Evolutionary conservation across 495 filamentous ascomycete genomes (phyloP).

Genomic region (Neurospora pannonica): DNA sequence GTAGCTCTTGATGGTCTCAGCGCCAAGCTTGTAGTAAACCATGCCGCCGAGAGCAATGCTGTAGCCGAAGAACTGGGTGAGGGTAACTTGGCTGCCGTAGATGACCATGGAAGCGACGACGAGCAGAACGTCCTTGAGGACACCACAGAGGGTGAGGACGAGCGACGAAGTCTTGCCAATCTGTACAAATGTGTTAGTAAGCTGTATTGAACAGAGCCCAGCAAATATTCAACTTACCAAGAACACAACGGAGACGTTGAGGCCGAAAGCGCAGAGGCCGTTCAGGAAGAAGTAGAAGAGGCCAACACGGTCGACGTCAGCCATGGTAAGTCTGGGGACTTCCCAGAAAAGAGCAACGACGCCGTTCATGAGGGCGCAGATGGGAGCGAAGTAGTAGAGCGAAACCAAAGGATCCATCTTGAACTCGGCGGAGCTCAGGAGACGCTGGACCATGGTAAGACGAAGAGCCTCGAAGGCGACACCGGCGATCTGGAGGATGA

Average conservation of each 20-base stretch:
- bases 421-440: conserved; percentile 82
- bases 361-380: conserved; percentile 86
- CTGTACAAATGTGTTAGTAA: conserved; percentile 37
- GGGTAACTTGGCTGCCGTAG: conserved; percentile 73
- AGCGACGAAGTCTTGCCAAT: conserved; percentile 96
- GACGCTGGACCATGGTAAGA: conserved; percentile 81
- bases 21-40: conserved; percentile 94
- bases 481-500: conserved; percentile 77
- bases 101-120: conserved; percentile 83
- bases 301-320: conserved; percentile 67
- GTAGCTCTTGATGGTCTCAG: conserved; percentile 73
- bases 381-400: conserved; percentile 91
- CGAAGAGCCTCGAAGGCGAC: conserved; percentile 85
- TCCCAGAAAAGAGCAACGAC: conserved; percentile 71
- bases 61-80: conserved; percentile 91
- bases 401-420: conserved; percentile 98
- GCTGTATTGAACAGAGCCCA: background rate
- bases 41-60: conserved; percentile 81
- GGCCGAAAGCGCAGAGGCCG: conserved; percentile 71
- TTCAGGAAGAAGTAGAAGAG: conserved; percentile 67
- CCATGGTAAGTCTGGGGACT: conserved; percentile 57
- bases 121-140: conserved; percentile 96
- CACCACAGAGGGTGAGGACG: conserved; percentile 93
- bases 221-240: conserved; percentile 50
- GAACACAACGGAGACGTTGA: conserved; percentile 93